These are phyloP conservation scores for Taxawa tesnikishii DNA, from an alignment of 2,329 filamentous ascomycete genomes.

Conservation along the genomic window DNA sequence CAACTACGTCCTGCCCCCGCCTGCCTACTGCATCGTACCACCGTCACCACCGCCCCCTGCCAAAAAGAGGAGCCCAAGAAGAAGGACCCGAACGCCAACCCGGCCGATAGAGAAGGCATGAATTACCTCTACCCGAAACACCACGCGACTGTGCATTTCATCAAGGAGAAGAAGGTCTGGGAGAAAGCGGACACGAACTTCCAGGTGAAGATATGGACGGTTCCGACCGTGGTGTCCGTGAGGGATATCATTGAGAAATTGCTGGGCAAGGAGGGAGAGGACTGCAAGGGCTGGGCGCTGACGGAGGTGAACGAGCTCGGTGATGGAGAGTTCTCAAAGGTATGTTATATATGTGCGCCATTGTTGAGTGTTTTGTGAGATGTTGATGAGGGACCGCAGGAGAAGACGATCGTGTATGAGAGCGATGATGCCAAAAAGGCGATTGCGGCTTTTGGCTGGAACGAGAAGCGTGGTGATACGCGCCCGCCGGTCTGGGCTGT, in stretches of 20 bases:
- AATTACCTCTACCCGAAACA: slow-evolving; percentile 16
- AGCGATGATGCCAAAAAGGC: slow-evolving; percentile 16
- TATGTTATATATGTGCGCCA: slow-evolving; percentile 9
- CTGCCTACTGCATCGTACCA: not conserved
- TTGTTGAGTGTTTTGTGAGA: not conserved
- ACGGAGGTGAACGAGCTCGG: slow-evolving; percentile 21
- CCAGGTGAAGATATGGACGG: slow-evolving; percentile 21
- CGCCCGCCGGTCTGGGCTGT: slow-evolving; percentile 23
- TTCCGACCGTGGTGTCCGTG: slow-evolving; percentile 13
- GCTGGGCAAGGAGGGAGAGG: slow-evolving; percentile 9
- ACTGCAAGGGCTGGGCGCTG: slow-evolving; percentile 16
- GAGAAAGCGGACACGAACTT: slow-evolving; percentile 8
- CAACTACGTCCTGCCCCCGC: not conserved
- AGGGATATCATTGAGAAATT: slow-evolving; percentile 18
- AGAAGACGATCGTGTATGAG: slow-evolving; percentile 15
- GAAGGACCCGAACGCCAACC: slow-evolving; percentile 1
- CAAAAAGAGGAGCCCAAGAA: slow-evolving; percentile 3
- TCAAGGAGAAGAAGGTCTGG: slow-evolving; percentile 16
- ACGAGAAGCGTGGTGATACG: slow-evolving; percentile 14
- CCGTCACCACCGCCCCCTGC: not conserved
- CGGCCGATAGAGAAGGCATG: slow-evolving; percentile 10
- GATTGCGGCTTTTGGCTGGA: slow-evolving; percentile 20
- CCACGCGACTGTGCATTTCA: slow-evolving; percentile 18
- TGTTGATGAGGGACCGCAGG: slow-evolving; percentile 9
- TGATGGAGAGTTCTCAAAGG: slow-evolving; percentile 17